Evolutionary conservation across 352 stramenopile species (phyloP).

Genomic region (Pythium rhizo-oryzae): DNA sequence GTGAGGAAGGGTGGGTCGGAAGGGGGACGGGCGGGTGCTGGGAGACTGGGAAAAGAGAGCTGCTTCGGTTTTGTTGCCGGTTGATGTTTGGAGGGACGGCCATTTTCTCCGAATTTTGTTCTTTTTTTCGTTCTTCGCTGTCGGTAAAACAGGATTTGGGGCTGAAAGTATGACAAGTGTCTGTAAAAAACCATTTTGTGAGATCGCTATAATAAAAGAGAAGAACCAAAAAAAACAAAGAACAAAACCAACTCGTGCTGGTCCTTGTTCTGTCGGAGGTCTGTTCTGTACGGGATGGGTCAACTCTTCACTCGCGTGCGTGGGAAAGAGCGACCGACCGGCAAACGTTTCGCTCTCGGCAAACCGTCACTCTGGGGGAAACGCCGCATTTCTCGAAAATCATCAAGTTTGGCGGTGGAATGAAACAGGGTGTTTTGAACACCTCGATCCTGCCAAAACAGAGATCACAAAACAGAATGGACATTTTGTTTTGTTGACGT

Average conservation of each 20-base stretch:
- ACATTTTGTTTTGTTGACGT: not conserved
- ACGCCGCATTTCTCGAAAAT: not conserved
- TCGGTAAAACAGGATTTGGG: not conserved
- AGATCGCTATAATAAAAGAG: no score
- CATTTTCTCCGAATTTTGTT: conserved; percentile 1
- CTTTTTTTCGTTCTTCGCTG: conserved; percentile 7
- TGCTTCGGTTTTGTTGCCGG: conserved; percentile 6
- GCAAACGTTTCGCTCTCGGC: not conserved
- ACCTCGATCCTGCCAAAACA: not conserved
- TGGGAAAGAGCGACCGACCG: conserved; percentile 4
- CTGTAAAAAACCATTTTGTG: no score
- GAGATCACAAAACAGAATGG: conserved; percentile 2
- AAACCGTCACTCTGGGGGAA: no score
- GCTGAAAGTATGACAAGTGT: not conserved
- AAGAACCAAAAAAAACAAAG: not conserved
- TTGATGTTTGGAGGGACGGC: conserved; percentile 2
- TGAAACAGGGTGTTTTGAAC: conserved; percentile 8
- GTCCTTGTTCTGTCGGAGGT: not conserved
- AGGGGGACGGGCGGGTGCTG: not conserved
- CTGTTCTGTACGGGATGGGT: conserved; percentile 11
- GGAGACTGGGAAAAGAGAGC: conserved; percentile 1
- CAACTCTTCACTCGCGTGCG: conserved; percentile 13
- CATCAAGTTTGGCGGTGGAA: not conserved
- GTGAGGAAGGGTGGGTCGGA: not conserved
- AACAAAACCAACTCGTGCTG: conserved; percentile 8